Evolutionary conservation across 202 grass and related monocot genomes (phyloP).

Genomic region (Saccharum hybrid): DNA sequence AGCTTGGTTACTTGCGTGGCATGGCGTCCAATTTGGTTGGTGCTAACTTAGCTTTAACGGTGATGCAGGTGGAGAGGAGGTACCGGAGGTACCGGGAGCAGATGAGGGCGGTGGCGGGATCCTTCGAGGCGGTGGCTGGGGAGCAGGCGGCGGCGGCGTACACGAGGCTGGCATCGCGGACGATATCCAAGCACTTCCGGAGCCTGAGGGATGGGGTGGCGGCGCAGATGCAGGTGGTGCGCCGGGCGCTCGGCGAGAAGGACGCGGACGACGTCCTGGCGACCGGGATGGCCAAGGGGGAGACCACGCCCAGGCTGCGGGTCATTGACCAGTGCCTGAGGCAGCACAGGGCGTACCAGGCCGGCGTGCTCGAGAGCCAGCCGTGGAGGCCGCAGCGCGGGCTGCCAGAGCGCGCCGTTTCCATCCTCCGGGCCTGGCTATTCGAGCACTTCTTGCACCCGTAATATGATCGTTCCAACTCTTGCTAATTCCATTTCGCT

Average conservation of each 20-base stretch:
- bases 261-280: slow-evolving; percentile 35
- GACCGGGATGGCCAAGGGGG: slow-evolving; percentile 45
- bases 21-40: slow-evolving; percentile 4
- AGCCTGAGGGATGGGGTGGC: slow-evolving; percentile 67
- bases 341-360: slow-evolving; percentile 79
- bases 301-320: slow-evolving; percentile 80
- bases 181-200: slow-evolving; percentile 80
- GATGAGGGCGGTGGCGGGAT: slow-evolving; percentile 61
- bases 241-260: slow-evolving; percentile 67
- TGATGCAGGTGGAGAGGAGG: slow-evolving; percentile 75
- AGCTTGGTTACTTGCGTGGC: slow-evolving; percentile 21
- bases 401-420: slow-evolving; percentile 78
- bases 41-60: background rate
- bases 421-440: slow-evolving; percentile 53
- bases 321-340: slow-evolving; percentile 82
- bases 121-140: slow-evolving; percentile 80
- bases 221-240: slow-evolving; percentile 57
- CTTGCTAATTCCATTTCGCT: background rate
- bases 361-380: slow-evolving; percentile 69
- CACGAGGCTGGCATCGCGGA: slow-evolving; percentile 64
- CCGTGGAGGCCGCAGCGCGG: slow-evolving; percentile 89
- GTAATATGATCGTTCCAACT: slow-evolving; percentile 16
- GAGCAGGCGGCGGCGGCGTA: slow-evolving; percentile 61
- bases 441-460: slow-evolving; percentile 59
- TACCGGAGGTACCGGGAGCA: slow-evolving; percentile 82